Conservation (phyloP, 305 asterid species). For the Plantago lanceolata region DNA sequence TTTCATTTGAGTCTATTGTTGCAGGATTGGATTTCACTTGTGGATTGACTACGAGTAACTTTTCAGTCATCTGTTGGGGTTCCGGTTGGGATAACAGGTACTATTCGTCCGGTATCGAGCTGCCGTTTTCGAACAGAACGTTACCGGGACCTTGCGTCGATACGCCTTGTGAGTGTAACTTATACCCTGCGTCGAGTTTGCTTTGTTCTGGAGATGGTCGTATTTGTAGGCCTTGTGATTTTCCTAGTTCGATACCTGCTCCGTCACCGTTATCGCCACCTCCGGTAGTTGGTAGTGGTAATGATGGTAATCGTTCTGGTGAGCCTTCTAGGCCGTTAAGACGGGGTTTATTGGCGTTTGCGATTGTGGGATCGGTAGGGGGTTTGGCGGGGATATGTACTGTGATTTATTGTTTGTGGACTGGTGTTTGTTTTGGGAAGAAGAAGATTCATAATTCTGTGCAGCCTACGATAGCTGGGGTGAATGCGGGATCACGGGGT, state of each 20-base stretch:
- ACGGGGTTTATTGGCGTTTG: constrained; percentile 63
- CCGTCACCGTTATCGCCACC: constrained; percentile 24
- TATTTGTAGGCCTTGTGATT: constrained; percentile 74
- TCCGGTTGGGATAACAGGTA: constrained; percentile 52
- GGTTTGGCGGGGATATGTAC: constrained; percentile 70
- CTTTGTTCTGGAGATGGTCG: constrained; percentile 72
- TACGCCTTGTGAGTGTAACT: constrained; percentile 49
- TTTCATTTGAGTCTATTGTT: constrained; percentile 68
- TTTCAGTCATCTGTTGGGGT: constrained; percentile 88
- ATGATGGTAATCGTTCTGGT: not conserved
- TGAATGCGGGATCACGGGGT: constrained; percentile 24
- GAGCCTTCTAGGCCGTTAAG: constrained; percentile 43
- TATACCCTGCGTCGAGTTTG: constrained; percentile 60
- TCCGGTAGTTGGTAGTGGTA: not conserved
- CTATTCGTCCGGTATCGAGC: constrained; percentile 32
- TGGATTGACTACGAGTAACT: constrained; percentile 63
- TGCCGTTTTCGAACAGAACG: constrained; percentile 44
- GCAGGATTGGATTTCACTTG: constrained; percentile 78
- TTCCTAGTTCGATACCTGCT: constrained; percentile 23
- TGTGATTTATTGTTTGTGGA: constrained; percentile 64
- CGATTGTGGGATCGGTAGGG: constrained; percentile 77
- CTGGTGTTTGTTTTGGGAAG: constrained; percentile 70
- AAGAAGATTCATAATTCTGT: constrained; percentile 88
- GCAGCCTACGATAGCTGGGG: constrained; percentile 61
- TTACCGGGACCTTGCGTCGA: constrained; percentile 77